Evolutionary conservation across 2,329 filamentous ascomycete species (phyloP), one percentile per base, ranked within the genome.

Genomic region (Boeremia exigua): DNA sequence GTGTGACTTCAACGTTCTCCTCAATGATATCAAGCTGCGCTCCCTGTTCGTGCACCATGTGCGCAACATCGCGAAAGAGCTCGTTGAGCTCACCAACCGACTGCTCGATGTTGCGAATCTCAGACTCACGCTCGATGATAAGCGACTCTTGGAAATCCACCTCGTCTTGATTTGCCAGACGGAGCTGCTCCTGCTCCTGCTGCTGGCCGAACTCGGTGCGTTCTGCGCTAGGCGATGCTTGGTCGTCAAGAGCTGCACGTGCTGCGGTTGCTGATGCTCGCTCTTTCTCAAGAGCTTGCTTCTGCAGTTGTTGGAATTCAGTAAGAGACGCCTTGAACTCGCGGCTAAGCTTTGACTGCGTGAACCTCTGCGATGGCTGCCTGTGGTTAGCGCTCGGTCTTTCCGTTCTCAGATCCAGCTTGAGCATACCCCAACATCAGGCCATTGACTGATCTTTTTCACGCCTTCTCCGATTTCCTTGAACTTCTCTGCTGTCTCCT

Each of bases 61-160:
- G 92, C 42, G 94, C 95, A n/a, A 99, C 92, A 79, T 99, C 94
- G 60, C 93, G 85, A 82, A 99, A 99, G 38, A 99, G 84, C 71
- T 98, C 95, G 69, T 99, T 99, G 60, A 99, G 81, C 70, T 99
- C 95, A 51, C 90, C 90, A 6, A 99, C 95, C 51, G 91, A 92
- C 76, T 97, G 93, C 79, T 98, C 95, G 69, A 99, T 99, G 73
- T 96, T 96, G 59, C 93, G 88, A 64, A 99, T 99, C 80, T 99
- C 95, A 54, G 92, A 88, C 77, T 99, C 95, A 49, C 96, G 92
- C 81, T 99, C 94, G 58, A 96, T 88, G 71, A 99, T 99, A 55
- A 99, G 82, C 14, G 90, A 88, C 66, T 99, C 95, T 73, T 99
- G 95, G 79, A 97, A 99, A 73, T 99, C 94, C 38, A 99, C 95